phyloP scores from a whole-genome alignment of 495 filamentous ascomycete genomes.

The Trichoderma orchidacearum region DNA sequence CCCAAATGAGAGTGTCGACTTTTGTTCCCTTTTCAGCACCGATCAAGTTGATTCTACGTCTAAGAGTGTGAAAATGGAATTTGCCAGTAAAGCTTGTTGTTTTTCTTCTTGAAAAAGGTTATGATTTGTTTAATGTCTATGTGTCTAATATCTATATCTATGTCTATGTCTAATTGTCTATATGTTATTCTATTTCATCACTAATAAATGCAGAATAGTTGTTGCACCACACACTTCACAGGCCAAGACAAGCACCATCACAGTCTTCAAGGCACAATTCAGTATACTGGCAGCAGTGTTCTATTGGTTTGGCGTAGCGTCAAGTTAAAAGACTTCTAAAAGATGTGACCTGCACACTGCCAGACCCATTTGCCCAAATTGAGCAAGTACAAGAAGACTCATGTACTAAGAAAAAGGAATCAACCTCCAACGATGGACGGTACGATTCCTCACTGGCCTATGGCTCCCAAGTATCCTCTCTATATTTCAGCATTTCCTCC shows the following conservation, averaged over 20 bases:
- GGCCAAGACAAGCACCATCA: neutral
- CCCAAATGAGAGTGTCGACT: no score
- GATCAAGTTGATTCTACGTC: no score
- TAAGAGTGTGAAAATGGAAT: no score
- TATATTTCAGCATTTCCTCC: neutral
- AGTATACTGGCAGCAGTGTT: neutral
- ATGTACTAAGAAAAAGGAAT: neutral
- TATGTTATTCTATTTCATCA: neutral
- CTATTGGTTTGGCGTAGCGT: neutral
- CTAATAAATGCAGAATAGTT: neutral
- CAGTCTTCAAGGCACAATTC: neutral
- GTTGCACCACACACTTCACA: neutral
- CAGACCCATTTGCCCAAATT: neutral
- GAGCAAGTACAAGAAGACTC: neutral
- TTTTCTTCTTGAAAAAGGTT: no score
- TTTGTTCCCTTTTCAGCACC: no score
- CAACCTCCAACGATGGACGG: neutral
- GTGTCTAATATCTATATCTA: no score
- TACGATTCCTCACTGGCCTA: neutral
- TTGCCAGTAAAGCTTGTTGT: no score
- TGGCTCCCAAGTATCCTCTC: neutral
- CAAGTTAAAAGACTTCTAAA: neutral
- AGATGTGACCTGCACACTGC: neutral
- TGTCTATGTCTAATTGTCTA: neutral
- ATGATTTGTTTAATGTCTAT: no score